phyloP scores from a whole-genome alignment of 2,329 filamentous ascomycete species.

The Peltaster fructicola region DNA sequence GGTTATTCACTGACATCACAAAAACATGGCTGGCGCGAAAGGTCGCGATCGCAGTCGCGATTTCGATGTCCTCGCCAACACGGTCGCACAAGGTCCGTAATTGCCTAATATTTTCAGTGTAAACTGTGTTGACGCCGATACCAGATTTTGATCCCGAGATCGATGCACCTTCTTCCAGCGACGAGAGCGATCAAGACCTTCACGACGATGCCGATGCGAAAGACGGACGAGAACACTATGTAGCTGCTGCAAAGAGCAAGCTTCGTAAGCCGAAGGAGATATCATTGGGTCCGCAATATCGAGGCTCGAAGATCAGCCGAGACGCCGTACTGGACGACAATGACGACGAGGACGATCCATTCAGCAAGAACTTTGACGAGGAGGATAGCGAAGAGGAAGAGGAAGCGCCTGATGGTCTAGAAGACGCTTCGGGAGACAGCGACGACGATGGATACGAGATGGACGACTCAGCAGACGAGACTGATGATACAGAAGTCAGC shows the following conservation, averaged over 20 bases:
- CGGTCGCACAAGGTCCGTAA: too few relatives aligned
- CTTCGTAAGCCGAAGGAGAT: slow-evolving; percentile 55
- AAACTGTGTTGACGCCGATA: too few relatives aligned
- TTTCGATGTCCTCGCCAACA: too few relatives aligned
- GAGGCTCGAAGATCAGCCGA: slow-evolving; percentile 58
- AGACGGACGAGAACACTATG: slow-evolving; percentile 70
- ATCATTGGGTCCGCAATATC: slow-evolving; percentile 61
- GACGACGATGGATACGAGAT: slow-evolving; percentile 20
- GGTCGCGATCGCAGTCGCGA: too few relatives aligned
- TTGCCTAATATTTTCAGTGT: slow-evolving; percentile 1
- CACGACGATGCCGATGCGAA: slow-evolving; percentile 18
- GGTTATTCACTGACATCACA: too few relatives aligned
- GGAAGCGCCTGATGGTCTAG: slow-evolving; percentile 3
- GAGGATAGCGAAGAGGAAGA: slow-evolving; percentile 24
- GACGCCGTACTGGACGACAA: slow-evolving; percentile 42
- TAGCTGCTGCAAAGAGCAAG: slow-evolving; percentile 66
- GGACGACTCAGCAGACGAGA: slow-evolving; percentile 12
- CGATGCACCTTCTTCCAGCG: slow-evolving; percentile 27
- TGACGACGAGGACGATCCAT: slow-evolving; percentile 33
- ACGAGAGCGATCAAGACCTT: slow-evolving; percentile 35
- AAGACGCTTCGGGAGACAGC: slow-evolving; percentile 19
- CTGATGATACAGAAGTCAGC: slow-evolving; percentile 22
- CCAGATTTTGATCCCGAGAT: slow-evolving; percentile 70
- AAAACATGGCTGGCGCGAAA: too few relatives aligned
- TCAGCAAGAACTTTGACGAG: slow-evolving; percentile 25